Conservation (phyloP, 768 basidiomycete genomes). For the Leucosporidium creatinivorum region DNA sequence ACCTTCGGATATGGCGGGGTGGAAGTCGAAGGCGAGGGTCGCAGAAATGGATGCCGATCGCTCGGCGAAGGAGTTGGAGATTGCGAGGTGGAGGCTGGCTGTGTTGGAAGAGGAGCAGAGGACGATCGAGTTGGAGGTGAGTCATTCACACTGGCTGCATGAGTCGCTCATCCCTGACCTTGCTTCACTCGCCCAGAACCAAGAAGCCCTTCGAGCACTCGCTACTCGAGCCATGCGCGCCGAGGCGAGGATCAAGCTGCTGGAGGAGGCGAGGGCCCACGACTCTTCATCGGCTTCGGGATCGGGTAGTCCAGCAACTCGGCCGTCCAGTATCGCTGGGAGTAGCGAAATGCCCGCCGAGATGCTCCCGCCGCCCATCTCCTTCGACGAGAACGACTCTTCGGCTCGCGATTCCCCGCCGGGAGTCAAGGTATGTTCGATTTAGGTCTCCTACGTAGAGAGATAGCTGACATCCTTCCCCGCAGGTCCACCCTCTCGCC, state of each 20-base stretch:
- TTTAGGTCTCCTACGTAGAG: not conserved
- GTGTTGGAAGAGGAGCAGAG: slow-evolving; percentile 22
- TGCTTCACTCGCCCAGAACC: slow-evolving; percentile 3
- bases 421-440: not conserved
- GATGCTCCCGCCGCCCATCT: not conserved
- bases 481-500: slow-evolving; percentile 24
- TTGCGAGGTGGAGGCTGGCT: slow-evolving; percentile 24
- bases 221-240: slow-evolving; percentile 24
- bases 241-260: slow-evolving; percentile 23
- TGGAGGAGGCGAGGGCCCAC: slow-evolving; percentile 15
- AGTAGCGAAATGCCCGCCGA: not conserved
- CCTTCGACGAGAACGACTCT: not conserved
- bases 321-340: not conserved
- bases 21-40: slow-evolving; percentile 7
- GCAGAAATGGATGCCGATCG: slow-evolving; percentile 22
- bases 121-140: slow-evolving; percentile 16
- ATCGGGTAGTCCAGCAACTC: not conserved
- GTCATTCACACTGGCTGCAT: not conserved
- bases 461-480: not conserved
- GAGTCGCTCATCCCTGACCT: not conserved
- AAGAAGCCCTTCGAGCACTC: slow-evolving; percentile 25
- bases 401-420: not conserved
- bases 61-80: slow-evolving; percentile 28
- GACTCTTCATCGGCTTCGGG: slow-evolving; percentile 11
- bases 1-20: not conserved